Percentiles rank a stretch among this genome's conserved stretches.
Conservation (phyloP, 1,139 yeast species). For the Taphrina wiesneri region DNA sequence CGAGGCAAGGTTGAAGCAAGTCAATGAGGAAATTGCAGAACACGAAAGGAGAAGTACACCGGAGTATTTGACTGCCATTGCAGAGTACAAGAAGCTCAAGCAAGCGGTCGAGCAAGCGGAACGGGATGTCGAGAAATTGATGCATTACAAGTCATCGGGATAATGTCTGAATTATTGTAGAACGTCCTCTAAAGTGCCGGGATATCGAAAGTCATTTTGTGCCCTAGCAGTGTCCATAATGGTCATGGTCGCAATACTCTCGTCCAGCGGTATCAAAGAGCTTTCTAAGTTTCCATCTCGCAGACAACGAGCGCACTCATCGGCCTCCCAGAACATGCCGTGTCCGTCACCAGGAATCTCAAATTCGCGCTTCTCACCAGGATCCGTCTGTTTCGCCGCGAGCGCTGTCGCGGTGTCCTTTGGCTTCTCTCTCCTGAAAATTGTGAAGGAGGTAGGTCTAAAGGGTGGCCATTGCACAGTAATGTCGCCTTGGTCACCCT, state of each 20-base stretch:
- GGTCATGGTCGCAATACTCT: slow-evolving; percentile 52
- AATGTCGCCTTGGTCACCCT: slow-evolving; percentile 46
- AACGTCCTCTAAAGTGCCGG: slow-evolving; percentile 46
- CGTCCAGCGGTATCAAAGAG: slow-evolving; percentile 50
- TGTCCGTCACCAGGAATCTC: slow-evolving; percentile 43
- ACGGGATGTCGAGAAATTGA: slow-evolving; percentile 6
- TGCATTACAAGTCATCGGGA: slow-evolving; percentile 5
- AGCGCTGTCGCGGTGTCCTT: slow-evolving; percentile 18
- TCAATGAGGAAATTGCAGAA: background rate
- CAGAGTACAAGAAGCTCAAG: slow-evolving; percentile 2
- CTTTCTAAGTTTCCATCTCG: slow-evolving; percentile 48
- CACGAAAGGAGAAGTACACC: slow-evolving; percentile 12
- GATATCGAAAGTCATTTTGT: slow-evolving; percentile 51
- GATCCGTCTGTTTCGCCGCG: slow-evolving; percentile 35
- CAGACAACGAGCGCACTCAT: slow-evolving; percentile 54
- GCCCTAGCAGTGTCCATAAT: slow-evolving; percentile 52
- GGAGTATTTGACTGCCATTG: slow-evolving; percentile 5
- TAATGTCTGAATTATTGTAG: background rate
- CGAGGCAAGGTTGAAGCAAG: background rate
- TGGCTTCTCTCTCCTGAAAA: slow-evolving; percentile 38
- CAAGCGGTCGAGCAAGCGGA: slow-evolving; percentile 10
- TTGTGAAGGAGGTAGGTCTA: slow-evolving; percentile 43
- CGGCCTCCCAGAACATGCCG: slow-evolving; percentile 59
- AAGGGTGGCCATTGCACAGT: slow-evolving; percentile 43
- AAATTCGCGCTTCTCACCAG: slow-evolving; percentile 20